Percentiles rank a stretch among this genome's conserved stretches.
Evolutionary conservation across 352 stramenopile species (phyloP).

Genomic region (Halophytophthora batemanensis): DNA sequence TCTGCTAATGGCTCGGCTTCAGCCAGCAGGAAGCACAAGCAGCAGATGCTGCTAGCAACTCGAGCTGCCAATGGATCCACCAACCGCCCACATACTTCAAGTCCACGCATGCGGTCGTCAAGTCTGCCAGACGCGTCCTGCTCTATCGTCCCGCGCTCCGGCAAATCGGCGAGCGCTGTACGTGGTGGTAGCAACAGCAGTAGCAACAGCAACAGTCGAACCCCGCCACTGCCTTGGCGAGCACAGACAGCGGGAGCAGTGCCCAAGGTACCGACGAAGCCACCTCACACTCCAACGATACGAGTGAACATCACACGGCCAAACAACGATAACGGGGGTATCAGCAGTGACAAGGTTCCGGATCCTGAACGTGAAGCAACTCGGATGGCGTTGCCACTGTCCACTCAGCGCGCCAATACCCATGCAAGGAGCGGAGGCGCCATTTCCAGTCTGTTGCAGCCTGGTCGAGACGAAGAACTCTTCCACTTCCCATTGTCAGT

Average conservation of each 20-base stretch:
- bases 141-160: slow-evolving; percentile 2
- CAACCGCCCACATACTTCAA: slow-evolving; percentile 20
- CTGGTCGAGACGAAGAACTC: slow-evolving; percentile 10
- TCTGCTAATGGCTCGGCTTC: slow-evolving; percentile 14
- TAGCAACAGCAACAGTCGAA: slow-evolving; percentile 9
- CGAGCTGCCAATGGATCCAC: slow-evolving; percentile 11
- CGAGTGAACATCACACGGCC: background rate
- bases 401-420: background rate
- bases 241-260: slow-evolving; percentile 28
- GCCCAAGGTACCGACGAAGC: slow-evolving; percentile 7
- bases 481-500: slow-evolving; percentile 24
- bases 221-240: slow-evolving; percentile 13
- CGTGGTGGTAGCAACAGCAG: slow-evolving; percentile 6
- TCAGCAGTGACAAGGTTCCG: background rate
- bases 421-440: slow-evolving; percentile 3
- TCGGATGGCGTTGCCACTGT: slow-evolving; percentile 1
- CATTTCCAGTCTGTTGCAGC: slow-evolving; percentile 8
- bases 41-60: slow-evolving; percentile 36
- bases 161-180: slow-evolving; percentile 16
- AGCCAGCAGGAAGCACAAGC: slow-evolving; percentile 41
- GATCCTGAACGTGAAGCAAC: slow-evolving; percentile 10
- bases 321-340: no score
- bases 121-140: slow-evolving; percentile 4
- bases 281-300: background rate
- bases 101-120: slow-evolving; percentile 8